Evolutionary conservation across 2,329 filamentous ascomycete species (phyloP), one percentile per base, ranked within the genome.

Genomic region (Ophiostoma pallidulum): DNA sequence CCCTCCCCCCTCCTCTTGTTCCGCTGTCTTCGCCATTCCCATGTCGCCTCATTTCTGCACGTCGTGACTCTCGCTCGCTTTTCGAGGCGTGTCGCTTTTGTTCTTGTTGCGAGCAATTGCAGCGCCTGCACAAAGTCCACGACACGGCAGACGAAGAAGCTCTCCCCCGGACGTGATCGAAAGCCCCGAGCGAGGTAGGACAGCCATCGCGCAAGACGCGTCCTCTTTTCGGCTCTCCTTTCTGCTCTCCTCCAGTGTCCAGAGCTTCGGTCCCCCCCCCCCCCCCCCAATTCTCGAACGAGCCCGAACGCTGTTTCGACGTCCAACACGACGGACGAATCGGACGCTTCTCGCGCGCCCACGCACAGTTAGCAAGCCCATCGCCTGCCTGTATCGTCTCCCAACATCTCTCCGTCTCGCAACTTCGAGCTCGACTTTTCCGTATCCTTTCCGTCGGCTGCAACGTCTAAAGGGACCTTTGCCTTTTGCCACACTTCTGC

Each of bases 401-500:
- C 24, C 24, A 28, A 28, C 24, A 28, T 28, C 24, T 5, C 24
- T 28, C 24, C 10, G 5, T 28, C 10, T 28, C 10, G 6, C 24
- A 5, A 6, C 24, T 28, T 28, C 24, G 24, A 6, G 24, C 24
- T 28, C 4, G 24, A 12, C 24, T 31, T 22, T n/a, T 16, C 29
- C 22, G 24, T 38, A 37, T 45, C 33, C 29, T 45, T 45, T 38
- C n/a, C 16, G 33, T 32, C 32, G 32, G 32, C 32, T 10, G 12
- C 18, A 10, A 31, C 24, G n/a, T n/a, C n/a, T n/a, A n/a, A 32
- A 36, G 24, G 32, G 24, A 38, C 32, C 42, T 29, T 31, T 45
- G 42, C 29, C 42, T 38, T 45, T 32, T n/a, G n/a, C n/a, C n/a
- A n/a, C n/a, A n/a, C n/a, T n/a, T 18, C 33, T 20, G 33, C 42